Evolutionary conservation across 1,139 yeast genomes (phyloP).

Genomic region (Suhomyces anneliseae): DNA sequence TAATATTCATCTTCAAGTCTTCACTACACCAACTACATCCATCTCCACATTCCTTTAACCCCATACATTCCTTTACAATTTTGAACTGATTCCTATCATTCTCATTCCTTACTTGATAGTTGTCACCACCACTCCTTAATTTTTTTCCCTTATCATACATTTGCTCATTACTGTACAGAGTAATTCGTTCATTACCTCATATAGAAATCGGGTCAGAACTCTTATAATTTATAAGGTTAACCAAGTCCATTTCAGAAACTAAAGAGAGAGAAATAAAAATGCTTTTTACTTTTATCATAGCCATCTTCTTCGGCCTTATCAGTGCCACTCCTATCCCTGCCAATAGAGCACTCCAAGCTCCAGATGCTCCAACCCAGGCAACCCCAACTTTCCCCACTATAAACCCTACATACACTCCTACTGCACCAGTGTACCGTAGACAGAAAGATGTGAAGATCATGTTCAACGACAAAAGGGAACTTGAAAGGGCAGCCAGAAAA

Average conservation of each 20-base stretch:
- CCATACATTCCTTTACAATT: too few species aligned
- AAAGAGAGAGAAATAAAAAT: neutral
- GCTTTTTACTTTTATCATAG: neutral
- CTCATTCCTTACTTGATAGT: too few species aligned
- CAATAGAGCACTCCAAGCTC: conserved; percentile 21
- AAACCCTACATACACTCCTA: conserved; percentile 22
- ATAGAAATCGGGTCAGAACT: neutral
- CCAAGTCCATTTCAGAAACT: neutral
- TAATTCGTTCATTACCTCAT: too few species aligned
- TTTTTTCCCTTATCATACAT: too few species aligned
- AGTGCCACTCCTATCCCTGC: conserved; percentile 30
- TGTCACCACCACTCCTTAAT: too few species aligned
- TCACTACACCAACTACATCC: too few species aligned
- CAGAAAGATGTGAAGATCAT: conserved; percentile 14
- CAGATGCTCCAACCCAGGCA: conserved; percentile 8
- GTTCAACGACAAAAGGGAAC: conserved; percentile 19
- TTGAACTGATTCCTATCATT: too few species aligned
- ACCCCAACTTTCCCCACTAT: conserved; percentile 19
- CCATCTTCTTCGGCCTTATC: neutral
- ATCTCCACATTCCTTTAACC: too few species aligned
- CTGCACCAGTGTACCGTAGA: conserved; percentile 11
- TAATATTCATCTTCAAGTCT: too few species aligned
- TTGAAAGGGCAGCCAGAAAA: conserved; percentile 6
- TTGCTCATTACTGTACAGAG: too few species aligned
- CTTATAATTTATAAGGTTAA: neutral